Evolutionary conservation across 768 basidiomycete species (phyloP), one percentile per base, ranked within the genome.

Genomic region (Tubosaeta sp.): DNA sequence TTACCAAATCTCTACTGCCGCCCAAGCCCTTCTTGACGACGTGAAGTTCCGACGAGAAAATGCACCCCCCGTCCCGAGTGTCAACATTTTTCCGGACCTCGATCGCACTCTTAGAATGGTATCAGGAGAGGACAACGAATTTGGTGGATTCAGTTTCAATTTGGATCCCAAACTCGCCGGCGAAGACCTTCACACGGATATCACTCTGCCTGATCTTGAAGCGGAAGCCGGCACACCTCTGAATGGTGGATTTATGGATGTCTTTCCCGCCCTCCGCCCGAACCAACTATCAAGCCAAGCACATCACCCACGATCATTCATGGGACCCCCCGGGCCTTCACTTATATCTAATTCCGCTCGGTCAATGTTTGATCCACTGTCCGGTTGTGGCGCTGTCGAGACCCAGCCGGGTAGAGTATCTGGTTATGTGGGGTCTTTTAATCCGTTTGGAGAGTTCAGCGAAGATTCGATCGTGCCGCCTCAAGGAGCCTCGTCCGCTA

Each of bases 1-100:
- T 5, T 94, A 94, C 66, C 90, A 93, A 61, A 89, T 93, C 76
- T 93, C 92, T 0, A 87, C 76, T 14, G 87, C 90, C 34, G 90
- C 89, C 3, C 86, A 86, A 55, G 89, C 87, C 1, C 75, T 94
- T 41, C 73, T 94, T 41, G 89, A 93, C 51, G 92, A 94, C 58
- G 80, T 94, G 34, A 86, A 82, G 62, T 81, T 81, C 19, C 75
- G 90, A 30, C 78, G 90, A 40, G 87, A 90, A 58, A 75, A 79
- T 8, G 71, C 73, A 2, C 64, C 75, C 19, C 61, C 75, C 13
- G 54, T 67, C 11, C 61, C 73, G 8, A 65, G 71, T 35, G 67
- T 70, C 41, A 90, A 77, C 65, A 81, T 89, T 11, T 94, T 94
- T 78, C 93, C 92, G 10, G 92, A 94, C 56, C 83, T 94, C 57